Conservation (phyloP, 306 rosid genomes). For the Vicia faba region DNA sequence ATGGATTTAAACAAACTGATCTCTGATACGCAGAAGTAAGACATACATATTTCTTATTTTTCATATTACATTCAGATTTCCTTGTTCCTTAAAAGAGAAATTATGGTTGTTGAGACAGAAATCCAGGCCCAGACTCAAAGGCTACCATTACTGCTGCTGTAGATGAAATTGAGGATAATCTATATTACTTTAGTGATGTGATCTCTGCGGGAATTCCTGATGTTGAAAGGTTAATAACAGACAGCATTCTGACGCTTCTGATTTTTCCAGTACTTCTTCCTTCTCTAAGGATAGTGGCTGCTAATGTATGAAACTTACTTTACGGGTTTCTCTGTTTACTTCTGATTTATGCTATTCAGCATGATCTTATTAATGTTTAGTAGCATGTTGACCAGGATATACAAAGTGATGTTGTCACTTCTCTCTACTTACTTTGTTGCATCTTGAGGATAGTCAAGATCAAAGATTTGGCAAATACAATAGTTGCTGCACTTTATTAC, state of each 20-base stretch:
- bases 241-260: constrained; percentile 73
- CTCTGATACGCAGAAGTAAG: constrained; percentile 65
- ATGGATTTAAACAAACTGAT: constrained; percentile 64
- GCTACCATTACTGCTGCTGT: constrained; percentile 66
- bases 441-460: constrained; percentile 86
- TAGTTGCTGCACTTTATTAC: constrained; percentile 77
- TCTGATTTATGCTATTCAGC: constrained; percentile 30
- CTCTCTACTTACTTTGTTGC: constrained; percentile 90
- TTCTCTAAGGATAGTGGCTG: constrained; percentile 56
- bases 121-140: constrained; percentile 54
- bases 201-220: constrained; percentile 96
- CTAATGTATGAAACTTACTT: constrained; percentile 57
- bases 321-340: constrained; percentile 32
- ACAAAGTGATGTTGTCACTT: constrained; percentile 70
- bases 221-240: constrained; percentile 83
- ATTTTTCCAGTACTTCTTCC: constrained; percentile 90
- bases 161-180: constrained; percentile 91
- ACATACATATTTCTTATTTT: constrained; percentile 17
- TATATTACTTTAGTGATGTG: constrained; percentile 88
- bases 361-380: constrained; percentile 48
- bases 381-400: constrained; percentile 63
- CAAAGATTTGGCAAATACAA: constrained; percentile 87
- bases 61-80: constrained; percentile 24
- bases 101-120: constrained; percentile 63
- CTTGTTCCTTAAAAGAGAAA: constrained; percentile 36